Percentiles rank a stretch among this genome's conserved stretches.
Conservation (phyloP, 2,329 filamentous ascomycete species). For the Tolypocladium tundrense region DNA sequence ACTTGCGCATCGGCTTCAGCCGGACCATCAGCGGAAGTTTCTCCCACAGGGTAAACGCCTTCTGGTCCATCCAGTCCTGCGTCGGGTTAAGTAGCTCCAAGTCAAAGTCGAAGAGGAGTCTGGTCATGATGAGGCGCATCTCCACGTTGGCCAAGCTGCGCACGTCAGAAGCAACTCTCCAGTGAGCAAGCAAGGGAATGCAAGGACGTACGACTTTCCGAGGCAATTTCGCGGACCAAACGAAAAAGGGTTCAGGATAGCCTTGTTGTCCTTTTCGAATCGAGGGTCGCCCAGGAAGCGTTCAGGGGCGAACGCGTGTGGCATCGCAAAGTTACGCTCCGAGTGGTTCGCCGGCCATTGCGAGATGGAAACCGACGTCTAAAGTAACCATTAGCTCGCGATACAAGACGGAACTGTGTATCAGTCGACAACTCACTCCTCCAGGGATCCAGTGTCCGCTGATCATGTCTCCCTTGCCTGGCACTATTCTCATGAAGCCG, state of each 20-base stretch:
- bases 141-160: slow-evolving; percentile 36
- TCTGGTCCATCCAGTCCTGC: slow-evolving; percentile 7
- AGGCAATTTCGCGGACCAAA: too few species aligned
- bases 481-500: slow-evolving; percentile 14
- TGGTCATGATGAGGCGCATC: slow-evolving; percentile 36
- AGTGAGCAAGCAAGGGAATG: background rate
- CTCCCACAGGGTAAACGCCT: slow-evolving; percentile 4
- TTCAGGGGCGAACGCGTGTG: too few species aligned
- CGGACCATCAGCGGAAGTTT: slow-evolving; percentile 2
- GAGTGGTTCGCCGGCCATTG: too few species aligned
- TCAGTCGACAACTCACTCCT: slow-evolving; percentile 10
- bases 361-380: background rate
- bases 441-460: slow-evolving; percentile 18
- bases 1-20: background rate
- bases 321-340: too few species aligned
- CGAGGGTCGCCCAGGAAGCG: too few species aligned
- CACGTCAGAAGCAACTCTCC: background rate
- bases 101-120: slow-evolving; percentile 37
- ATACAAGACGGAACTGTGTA: slow-evolving; percentile 16
- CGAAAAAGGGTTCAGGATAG: too few species aligned
- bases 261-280: too few species aligned
- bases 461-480: slow-evolving; percentile 18
- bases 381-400: slow-evolving; percentile 26
- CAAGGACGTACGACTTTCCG: background rate
- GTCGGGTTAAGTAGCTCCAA: slow-evolving; percentile 18